These are phyloP conservation scores for Claviceps quebecensis DNA, from an alignment of 2,329 filamentous ascomycete genomes.

Conservation along the genomic window DNA sequence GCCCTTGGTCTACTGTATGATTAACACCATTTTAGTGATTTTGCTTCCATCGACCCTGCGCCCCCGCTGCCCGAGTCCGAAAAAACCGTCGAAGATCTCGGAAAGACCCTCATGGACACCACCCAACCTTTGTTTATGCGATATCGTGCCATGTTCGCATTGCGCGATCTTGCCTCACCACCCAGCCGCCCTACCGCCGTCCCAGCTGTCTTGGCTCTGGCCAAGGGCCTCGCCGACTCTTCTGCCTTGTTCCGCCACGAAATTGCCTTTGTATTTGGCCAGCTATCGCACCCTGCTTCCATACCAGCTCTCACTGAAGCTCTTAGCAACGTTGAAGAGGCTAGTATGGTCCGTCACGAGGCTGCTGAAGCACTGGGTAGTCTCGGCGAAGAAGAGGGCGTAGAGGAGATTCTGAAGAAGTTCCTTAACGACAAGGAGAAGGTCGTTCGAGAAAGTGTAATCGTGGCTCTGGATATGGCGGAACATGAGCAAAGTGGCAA, in stretches of 20 bases:
- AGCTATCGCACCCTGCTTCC: conserved; percentile 89
- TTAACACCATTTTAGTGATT: conserved; percentile 48
- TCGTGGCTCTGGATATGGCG: conserved; percentile 95
- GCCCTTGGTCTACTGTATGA: background rate
- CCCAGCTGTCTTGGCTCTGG: conserved; percentile 74
- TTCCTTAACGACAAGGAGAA: conserved; percentile 85
- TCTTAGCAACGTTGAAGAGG: conserved; percentile 66
- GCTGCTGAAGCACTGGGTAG: conserved; percentile 92
- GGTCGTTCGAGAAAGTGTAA: conserved; percentile 86
- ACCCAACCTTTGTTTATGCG: conserved; percentile 71
- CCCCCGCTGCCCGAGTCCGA: conserved; percentile 67
- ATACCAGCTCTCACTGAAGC: conserved; percentile 76
- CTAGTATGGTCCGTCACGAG: conserved; percentile 94
- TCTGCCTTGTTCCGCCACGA: conserved; percentile 95
- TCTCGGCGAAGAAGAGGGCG: conserved; percentile 82
- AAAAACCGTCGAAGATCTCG: conserved; percentile 59
- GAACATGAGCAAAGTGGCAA: conserved; percentile 87
- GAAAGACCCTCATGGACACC: conserved; percentile 65
- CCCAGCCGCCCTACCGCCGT: conserved; percentile 80
- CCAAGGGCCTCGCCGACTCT: conserved; percentile 69
- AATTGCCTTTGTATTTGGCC: conserved; percentile 95
- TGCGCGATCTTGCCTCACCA: conserved; percentile 87
- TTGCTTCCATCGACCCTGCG: conserved; percentile 88
- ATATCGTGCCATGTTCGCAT: conserved; percentile 95
- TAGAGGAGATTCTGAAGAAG: conserved; percentile 68